A percentile compares a stretch with the other conserved stretches of the same genome.
phyloP scores from a whole-genome alignment of 352 stramenopile species.

The Globisporangium irregulare region DNA sequence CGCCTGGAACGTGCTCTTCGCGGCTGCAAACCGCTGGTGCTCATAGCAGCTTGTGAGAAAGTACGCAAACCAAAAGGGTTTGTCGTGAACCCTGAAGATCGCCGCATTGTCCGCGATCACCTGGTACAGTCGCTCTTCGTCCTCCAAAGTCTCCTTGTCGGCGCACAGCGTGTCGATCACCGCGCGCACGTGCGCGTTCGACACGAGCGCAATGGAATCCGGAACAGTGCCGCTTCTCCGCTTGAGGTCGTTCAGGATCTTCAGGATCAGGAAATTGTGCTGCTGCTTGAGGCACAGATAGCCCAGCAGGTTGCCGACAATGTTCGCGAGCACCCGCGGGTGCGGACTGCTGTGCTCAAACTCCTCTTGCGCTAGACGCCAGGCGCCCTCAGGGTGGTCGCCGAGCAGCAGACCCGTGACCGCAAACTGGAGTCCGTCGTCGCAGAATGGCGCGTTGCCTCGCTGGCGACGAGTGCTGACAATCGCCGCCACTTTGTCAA shows the following conservation, averaged over 20 bases:
- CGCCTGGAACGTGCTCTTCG: slow-evolving; percentile 9
- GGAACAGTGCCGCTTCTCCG: background rate
- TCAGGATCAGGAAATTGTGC: slow-evolving; percentile 3
- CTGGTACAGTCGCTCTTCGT: slow-evolving; percentile 6
- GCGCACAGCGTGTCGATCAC: slow-evolving; percentile 15
- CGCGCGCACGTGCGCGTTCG: slow-evolving; percentile 9
- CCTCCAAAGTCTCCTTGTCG: background rate
- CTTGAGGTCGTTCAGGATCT: slow-evolving; percentile 13
- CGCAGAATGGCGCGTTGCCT: slow-evolving; percentile 7
- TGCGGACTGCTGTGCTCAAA: slow-evolving; percentile 7
- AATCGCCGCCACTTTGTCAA: background rate
- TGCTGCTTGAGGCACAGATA: slow-evolving; percentile 1
- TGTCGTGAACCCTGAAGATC: slow-evolving; percentile 2
- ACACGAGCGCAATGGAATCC: background rate
- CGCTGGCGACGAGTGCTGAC: background rate
- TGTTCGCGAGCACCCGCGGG: background rate
- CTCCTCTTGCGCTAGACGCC: slow-evolving; percentile 12
- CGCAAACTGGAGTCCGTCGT: slow-evolving; percentile 10
- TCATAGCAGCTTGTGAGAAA: slow-evolving; percentile 7
- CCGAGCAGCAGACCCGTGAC: slow-evolving; percentile 11
- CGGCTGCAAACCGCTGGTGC: slow-evolving; percentile 9
- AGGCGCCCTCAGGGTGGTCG: background rate
- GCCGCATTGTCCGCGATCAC: background rate
- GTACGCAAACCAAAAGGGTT: slow-evolving; percentile 14
- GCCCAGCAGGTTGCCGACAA: slow-evolving; percentile 8